Base-by-base conservation (phyloP, 129 eudicot species). In the Lactuca sativa region DNA sequence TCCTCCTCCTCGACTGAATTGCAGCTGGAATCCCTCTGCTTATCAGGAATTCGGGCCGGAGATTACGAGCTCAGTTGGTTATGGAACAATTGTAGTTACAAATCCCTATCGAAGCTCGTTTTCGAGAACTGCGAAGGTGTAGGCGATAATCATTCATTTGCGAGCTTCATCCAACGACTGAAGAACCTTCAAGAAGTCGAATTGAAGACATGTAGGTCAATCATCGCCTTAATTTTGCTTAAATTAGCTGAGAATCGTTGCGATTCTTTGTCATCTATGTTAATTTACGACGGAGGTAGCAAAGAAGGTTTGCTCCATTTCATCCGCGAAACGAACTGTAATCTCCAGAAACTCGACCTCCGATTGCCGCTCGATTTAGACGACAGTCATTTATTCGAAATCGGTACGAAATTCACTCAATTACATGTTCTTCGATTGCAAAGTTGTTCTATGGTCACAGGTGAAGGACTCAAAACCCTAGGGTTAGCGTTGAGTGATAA, bases 281-380 rank as follows among this genome's bases (percentile, higher is more conserved):
- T 85, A 56, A 77, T 91, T 43, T 71, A 87, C 56, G 97, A 87
- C 54, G 95, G 97, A 6, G 95, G 88, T 3, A 74, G 78, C 21
- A 78, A 65, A 36, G 86, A 83, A 15, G 83, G 92, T 1, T 67
- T 91, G 57, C 88, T 85, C 16, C 87, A 79, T 25, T 91, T 87
- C 78, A 53, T 88, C 8, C 84, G 54, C 36, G 83, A 75, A 11
- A 56, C 82, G 59, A 67, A 49, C 3, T 87, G 80, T 64, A 60
- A 75, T 4, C 21, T 91, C 56, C 76, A 8, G n/a, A 85, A 9
- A 7, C 85, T 91, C 4, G 92, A 91, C 31, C 83, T 91, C 17
- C 76, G 97, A 36, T 69, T 88, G 33, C 95, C 95, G 3, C 92
- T 87, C 10, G 97, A 91, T 37, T 80, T 91, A 16, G 83, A 74